These are phyloP conservation scores for Alternaria sp. DNA, from an alignment of 2,329 filamentous ascomycete genomes.

Conservation along the genomic window DNA sequence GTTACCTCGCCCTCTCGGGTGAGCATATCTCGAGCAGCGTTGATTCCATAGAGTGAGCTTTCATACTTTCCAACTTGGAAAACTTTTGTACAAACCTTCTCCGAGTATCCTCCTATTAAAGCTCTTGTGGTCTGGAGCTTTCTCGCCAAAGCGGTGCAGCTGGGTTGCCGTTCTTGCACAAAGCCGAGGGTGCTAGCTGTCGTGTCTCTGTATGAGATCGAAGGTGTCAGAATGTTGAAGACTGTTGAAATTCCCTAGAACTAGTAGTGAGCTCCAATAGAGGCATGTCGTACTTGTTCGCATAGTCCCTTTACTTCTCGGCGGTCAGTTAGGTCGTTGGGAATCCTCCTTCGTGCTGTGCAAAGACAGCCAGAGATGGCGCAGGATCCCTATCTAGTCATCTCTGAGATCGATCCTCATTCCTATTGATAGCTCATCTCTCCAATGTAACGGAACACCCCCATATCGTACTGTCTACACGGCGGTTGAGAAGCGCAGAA, in stretches of 20 bases:
- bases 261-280: neutral
- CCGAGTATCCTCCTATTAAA: neutral
- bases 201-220: neutral
- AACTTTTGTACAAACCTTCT: neutral
- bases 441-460: neutral
- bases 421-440: neutral
- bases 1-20: neutral
- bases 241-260: neutral
- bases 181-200: neutral
- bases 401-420: neutral
- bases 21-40: neutral
- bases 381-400: neutral
- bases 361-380: neutral
- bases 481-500: conserved; percentile 1
- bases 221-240: neutral
- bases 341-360: neutral
- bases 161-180: neutral
- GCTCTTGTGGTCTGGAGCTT: neutral
- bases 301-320: neutral
- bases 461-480: neutral
- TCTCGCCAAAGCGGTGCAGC: neutral
- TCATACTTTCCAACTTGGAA: neutral
- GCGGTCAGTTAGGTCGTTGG: neutral
- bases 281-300: neutral
- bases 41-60: neutral